Evolutionary conservation across 495 filamentous ascomycete species (phyloP).

Genomic region (Terfezia boudieri): DNA sequence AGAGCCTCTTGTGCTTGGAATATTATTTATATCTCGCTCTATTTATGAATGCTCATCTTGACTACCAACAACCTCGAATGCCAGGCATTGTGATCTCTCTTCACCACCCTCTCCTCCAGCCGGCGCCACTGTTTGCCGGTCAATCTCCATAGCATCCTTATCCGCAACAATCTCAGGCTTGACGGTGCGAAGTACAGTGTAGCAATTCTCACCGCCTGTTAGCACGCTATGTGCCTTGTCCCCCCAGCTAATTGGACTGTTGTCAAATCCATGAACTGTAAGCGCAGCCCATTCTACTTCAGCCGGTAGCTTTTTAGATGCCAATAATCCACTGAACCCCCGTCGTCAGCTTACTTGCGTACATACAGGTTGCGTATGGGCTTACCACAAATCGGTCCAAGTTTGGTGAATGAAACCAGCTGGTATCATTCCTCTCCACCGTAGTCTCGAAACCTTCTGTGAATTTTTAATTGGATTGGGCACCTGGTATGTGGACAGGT

Average conservation of each 20-base stretch:
- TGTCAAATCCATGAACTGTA: conserved; percentile 16
- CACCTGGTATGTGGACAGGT: conserved; percentile 48
- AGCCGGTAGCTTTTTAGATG: not conserved
- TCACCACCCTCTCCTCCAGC: not conserved
- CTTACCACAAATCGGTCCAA: conserved; percentile 9
- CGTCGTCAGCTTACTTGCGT: too few species aligned
- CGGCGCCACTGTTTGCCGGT: not conserved
- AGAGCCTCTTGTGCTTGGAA: too few species aligned
- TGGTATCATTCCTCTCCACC: conserved; percentile 10
- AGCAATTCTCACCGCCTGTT: conserved; percentile 13
- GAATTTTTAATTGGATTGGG: not conserved
- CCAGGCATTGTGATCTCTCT: not conserved
- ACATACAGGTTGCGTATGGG: not conserved
- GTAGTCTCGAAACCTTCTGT: conserved; percentile 4
- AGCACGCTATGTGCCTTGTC: conserved; percentile 9
- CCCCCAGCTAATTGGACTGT: conserved; percentile 10
- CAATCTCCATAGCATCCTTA: not conserved
- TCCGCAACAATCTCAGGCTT: not conserved
- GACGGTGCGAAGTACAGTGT: conserved; percentile 11
- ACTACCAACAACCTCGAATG: conserved; percentile 11
- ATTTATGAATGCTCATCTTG: conserved; percentile 14
- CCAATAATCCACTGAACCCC: not conserved
- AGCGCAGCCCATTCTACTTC: conserved; percentile 9
- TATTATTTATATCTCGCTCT: too few species aligned
- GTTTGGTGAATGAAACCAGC: conserved; percentile 9